Evolutionary conservation across 208 protist genomes (phyloP), one percentile per base, ranked within the genome.

Genomic region (Leishmania arabica): DNA sequence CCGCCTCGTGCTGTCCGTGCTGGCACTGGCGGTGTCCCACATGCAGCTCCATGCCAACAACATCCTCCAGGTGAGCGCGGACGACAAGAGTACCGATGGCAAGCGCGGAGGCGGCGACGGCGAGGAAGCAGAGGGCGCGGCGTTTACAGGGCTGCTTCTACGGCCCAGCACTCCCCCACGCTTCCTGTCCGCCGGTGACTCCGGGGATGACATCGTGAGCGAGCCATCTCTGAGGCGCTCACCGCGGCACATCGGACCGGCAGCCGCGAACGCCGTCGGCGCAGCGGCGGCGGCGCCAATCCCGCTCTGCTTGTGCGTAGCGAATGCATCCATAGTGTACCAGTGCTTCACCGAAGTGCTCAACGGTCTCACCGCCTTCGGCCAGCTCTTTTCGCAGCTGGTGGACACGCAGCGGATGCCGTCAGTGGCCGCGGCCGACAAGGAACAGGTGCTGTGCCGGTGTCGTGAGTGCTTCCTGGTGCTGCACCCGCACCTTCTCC

Each of bases 401-500:
- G 77, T 77, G 1, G 79, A 87, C 45, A 51, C 64, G 68, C 75
- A 73, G 45, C n/a, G 4, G 51, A n/a, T 9, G 49, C 21, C n/a
- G 45, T 49, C 62, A 54, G 51, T 54, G 2, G 40, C 40, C 8
- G 70, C 60, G n/a, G 11, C 54, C 6, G 77, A 78, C 70, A 60
- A 54, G 64, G 47, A 27, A 0, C 6, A 47, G 34, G 75, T 64
- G 62, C 62, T 76, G 40, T 51, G 60, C 37, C 62, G 77, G 40
- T 81, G 77, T 60, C 69, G 66, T 0, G 31, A 70, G 45, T 84
- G 58, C 79, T 84, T 88, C 51, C 53, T 84, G 31, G 54, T 27
- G 53, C 72, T 88, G 37, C 84, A 88, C 76, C 84, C 84, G 13
- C 70, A 79, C 53, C 72, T 88, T 17, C 71, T 88, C 17, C 80